Conservation (phyloP, 768 basidiomycete genomes). For the Mrakia hoshinonis region DNA sequence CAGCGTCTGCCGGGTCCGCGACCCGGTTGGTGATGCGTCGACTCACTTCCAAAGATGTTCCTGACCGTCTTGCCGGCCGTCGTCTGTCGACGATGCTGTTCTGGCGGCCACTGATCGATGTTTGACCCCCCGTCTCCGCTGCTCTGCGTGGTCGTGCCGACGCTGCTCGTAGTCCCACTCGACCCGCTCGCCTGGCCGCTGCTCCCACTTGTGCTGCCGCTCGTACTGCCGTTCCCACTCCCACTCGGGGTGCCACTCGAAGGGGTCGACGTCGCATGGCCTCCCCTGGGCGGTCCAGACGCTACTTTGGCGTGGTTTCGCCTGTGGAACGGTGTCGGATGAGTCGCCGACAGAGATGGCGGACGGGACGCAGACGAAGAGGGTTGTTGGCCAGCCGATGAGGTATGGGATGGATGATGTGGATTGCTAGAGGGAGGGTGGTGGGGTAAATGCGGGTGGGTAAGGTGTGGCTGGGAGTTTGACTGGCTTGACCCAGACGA, state of each 20-base stretch:
- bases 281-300: not conserved
- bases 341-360: not conserved
- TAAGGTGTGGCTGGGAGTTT: not conserved
- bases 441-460: not conserved
- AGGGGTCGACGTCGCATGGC: not conserved
- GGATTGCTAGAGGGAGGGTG: not conserved
- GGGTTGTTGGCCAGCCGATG: not conserved
- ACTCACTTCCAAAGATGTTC: conserved; percentile 27
- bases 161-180: not conserved
- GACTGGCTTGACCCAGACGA: too few relatives aligned
- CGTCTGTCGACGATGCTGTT: not conserved
- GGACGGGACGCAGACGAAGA: not conserved
- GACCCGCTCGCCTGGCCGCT: not conserved
- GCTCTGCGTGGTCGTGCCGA: not conserved
- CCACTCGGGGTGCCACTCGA: not conserved
- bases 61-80: not conserved
- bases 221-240: not conserved
- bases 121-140: not conserved
- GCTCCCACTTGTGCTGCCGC: not conserved
- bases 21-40: not conserved
- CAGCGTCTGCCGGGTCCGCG: not conserved
- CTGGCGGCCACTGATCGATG: not conserved
- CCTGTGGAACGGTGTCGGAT: not conserved
- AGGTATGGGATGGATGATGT: not conserved
- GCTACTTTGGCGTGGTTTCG: too few relatives aligned